Base-by-base conservation (phyloP, 2,329 filamentous ascomycete species). In the Monilinia aucupariae region DNA sequence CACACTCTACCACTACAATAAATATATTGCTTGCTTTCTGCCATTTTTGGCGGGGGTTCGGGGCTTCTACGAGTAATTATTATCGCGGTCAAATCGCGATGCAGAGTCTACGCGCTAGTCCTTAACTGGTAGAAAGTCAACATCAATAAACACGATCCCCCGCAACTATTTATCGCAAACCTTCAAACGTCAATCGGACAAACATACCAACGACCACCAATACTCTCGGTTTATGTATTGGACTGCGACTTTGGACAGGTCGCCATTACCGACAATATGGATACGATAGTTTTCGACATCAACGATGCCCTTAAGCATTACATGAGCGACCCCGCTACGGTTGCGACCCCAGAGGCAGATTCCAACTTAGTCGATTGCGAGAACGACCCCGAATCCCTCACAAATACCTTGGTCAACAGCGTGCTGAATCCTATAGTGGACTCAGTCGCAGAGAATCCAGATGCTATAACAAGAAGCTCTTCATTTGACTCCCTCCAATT, bases 261-360 rank as follows among this genome's bases (percentile, higher is more conserved):
- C 60, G 52, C 27, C 20, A 43, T 41, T 62, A 43, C 25, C 61
- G 37, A 59, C 47, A 60, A 37, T 75, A 88, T 88, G 86, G 88
- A 81, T 73, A 89, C 89, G 79, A 84, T 92, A 75, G 84, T 88
- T 73, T 99, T 99, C 79, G 91, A 97, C 76, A 91, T 99, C 77
- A 96, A 97, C 76, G 89, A 96, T 80, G 91, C 92, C 68, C 88
- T 97, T 76, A 97, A 96, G 81, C 85, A 91, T 75, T 99, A 97
- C 78, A 90, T 97, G 84, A 96, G 91, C 78, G 93, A 97, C 75
- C 93, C 94, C 10, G 81, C 86, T 52, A 84, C 85, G 47, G 89
- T 97, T 62, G 81, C 89, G 9, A 97, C 92, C 2, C 87, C 90
- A 50, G 93, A 97, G 75, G 94, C 92, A 62, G 89, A 94, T 70